Evolutionary conservation across 768 basidiomycete species (phyloP), one percentile per base, ranked within the genome.

Genomic region (Lactarius vividus): DNA sequence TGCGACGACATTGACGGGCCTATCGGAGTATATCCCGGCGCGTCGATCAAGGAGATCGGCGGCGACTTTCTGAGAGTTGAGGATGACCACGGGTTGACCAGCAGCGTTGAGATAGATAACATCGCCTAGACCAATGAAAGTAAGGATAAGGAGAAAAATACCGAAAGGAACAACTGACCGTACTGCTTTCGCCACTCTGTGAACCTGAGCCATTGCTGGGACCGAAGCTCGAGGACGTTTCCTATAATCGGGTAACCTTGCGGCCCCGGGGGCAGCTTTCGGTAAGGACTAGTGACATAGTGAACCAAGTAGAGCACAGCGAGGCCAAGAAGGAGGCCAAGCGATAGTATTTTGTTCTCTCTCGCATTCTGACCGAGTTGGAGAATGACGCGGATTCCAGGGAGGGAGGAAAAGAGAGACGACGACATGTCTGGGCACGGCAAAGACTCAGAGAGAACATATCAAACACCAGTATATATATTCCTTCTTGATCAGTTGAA

Each of bases 21-120:
- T 57, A 42, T 72, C 73, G 2, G 75, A 75, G 49, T 77, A 76
- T 31, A 75, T 75, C 10, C 68, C 60, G 13, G 72, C 67, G n/a
- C 73, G 65, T 58, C 71, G 67, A n/a, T 77, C 76, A 4, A 76
- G 69, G 9, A 77, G 69, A 28, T 77, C 76, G 18, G 63, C 57
- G 0, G 73, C 75, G 26, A 70, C 73, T 49, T 75, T 69, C 18
- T 67, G 62, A 33, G 71, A 69, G 59, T 73, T 76, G 54, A 77
- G 66, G 37, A 77, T 61, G 16, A 77, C 63, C 52, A 73, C 55
- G 10, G 69, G 57, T 15, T 52, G 63, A n/a, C 69, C 70, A 5
- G 71, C 56, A 23, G 72, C 63, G 55, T 66, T 59, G n/a, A 74
- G 55, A 61, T 74, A 69, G 11, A 74, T 56, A 13, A 68, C 9